Evolutionary conservation across 1,284 basidiomycete genomes (phyloP).

Genomic region (Amylostereum areolatum): DNA sequence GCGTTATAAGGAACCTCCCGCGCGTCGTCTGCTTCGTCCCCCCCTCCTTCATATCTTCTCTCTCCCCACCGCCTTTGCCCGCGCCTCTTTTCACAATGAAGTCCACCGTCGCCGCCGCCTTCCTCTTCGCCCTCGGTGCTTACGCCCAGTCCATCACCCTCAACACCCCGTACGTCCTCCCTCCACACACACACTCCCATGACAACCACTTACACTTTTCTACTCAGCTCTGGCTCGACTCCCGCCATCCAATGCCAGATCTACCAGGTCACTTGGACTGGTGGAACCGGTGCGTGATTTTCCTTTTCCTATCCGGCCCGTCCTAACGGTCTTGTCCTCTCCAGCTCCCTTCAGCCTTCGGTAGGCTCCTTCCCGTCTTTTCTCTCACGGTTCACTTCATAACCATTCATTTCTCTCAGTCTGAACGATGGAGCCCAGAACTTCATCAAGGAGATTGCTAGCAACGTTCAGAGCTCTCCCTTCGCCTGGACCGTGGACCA

Average conservation of each 20-base stretch:
- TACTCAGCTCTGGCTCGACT: conserved; percentile 25
- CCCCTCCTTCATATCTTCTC: neutral
- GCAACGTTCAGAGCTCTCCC: conserved; percentile 4
- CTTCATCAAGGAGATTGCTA: neutral
- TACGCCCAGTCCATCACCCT: conserved; percentile 42
- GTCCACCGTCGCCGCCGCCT: conserved; percentile 32
- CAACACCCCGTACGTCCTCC: conserved; percentile 53
- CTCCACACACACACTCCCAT: neutral
- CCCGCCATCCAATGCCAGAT: conserved; percentile 46
- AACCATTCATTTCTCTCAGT: neutral
- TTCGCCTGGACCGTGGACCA: conserved; percentile 42
- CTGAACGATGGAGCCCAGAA: neutral
- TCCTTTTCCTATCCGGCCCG: neutral
- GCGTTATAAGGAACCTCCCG: conserved; percentile 3
- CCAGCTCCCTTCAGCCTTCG: conserved; percentile 14
- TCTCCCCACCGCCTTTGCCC: neutral
- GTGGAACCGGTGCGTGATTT: conserved; percentile 40
- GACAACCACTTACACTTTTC: conserved; percentile 5
- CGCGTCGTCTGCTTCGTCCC: conserved; percentile 3
- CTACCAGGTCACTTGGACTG: conserved; percentile 38
- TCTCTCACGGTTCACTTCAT: neutral
- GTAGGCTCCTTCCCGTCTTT: neutral
- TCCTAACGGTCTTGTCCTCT: neutral
- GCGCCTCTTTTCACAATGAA: conserved; percentile 32
- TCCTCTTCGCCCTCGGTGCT: conserved; percentile 32